A percentile compares a stretch with the other conserved stretches of the same genome.
Conservation (phyloP, 2,329 filamentous ascomycete species). For the Akanthomyces lecanii region DNA sequence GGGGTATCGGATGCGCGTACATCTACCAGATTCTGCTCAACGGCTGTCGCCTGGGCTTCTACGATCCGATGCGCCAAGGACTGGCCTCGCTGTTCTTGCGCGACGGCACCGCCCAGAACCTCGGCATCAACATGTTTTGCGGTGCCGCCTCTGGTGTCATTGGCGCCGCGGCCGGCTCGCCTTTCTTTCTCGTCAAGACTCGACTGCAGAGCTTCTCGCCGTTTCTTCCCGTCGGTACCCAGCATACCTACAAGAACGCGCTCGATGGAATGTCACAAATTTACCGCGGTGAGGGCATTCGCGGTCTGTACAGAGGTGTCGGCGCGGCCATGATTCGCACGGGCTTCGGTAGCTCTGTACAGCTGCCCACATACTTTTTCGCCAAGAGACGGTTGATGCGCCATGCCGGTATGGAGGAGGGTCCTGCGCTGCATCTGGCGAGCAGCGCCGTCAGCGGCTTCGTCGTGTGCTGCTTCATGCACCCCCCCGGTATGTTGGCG, state of each 20-base stretch:
- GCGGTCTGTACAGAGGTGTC: conserved; percentile 84
- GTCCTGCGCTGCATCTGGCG: conserved; percentile 79
- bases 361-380: conserved; percentile 97
- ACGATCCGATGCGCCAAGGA: conserved; percentile 81
- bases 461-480: conserved; percentile 96
- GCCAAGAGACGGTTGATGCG: conserved; percentile 81
- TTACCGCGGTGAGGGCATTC: conserved; percentile 69
- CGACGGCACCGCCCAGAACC: conserved; percentile 71
- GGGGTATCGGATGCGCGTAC: conserved; percentile 88
- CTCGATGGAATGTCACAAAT: conserved; percentile 79
- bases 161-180: conserved; percentile 86
- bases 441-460: conserved; percentile 90
- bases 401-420: conserved; percentile 86
- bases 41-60: conserved; percentile 93
- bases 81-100: conserved; percentile 67
- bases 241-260: conserved; percentile 86
- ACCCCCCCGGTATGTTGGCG: conserved; percentile 70
- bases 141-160: conserved; percentile 86
- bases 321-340: conserved; percentile 93
- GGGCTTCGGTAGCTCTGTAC: conserved; percentile 91
- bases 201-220: conserved; percentile 90
- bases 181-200: conserved; percentile 98
- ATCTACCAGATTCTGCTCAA: conserved; percentile 96
- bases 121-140: conserved; percentile 89
- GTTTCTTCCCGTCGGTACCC: conserved; percentile 91